These are phyloP conservation scores for Talaromyces thailandensis DNA, from an alignment of 495 filamentous ascomycete genomes.

Conservation along the genomic window DNA sequence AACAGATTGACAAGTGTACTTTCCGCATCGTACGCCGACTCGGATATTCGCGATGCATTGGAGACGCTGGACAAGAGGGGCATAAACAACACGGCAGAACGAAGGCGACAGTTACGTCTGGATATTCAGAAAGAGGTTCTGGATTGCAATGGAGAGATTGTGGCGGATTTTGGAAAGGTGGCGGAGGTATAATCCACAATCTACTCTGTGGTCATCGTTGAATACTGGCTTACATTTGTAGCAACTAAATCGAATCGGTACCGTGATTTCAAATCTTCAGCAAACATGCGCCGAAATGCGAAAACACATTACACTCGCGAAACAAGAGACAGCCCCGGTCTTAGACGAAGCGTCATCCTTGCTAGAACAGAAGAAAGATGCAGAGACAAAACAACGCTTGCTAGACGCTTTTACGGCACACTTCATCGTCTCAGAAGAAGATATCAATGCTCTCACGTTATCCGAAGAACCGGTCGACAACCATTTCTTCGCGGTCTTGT, in stretches of 20 bases:
- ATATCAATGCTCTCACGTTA: slow-evolving; percentile 61
- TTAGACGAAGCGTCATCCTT: slow-evolving; percentile 72
- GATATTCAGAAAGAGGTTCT: slow-evolving; percentile 91
- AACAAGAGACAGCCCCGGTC: slow-evolving; percentile 63
- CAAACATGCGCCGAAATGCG: slow-evolving; percentile 75
- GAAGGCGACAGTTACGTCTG: slow-evolving; percentile 67
- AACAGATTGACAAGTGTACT: slow-evolving; percentile 75
- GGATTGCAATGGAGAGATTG: slow-evolving; percentile 84
- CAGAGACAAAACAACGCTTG: slow-evolving; percentile 79
- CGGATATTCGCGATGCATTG: slow-evolving; percentile 83
- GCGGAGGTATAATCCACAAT: slow-evolving; percentile 56
- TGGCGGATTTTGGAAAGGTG: slow-evolving; percentile 83
- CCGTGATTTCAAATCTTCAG: slow-evolving; percentile 68
- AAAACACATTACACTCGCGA: slow-evolving; percentile 62
- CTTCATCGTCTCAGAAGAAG: slow-evolving; percentile 76
- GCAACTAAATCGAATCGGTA: slow-evolving; percentile 83
- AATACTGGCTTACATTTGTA: slow-evolving; percentile 15
- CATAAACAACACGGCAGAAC: slow-evolving; percentile 68
- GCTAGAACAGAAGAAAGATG: slow-evolving; percentile 62
- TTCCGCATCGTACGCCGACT: slow-evolving; percentile 85
- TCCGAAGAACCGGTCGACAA: slow-evolving; percentile 76
- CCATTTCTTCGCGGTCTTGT: slow-evolving; percentile 72
- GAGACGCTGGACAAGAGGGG: slow-evolving; percentile 63
- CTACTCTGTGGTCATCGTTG: background rate
- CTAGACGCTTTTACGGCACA: slow-evolving; percentile 76